Evolutionary conservation across 1,284 basidiomycete species (phyloP), one percentile per base, ranked within the genome.

Genomic region (Leccinum griseonigrum): DNA sequence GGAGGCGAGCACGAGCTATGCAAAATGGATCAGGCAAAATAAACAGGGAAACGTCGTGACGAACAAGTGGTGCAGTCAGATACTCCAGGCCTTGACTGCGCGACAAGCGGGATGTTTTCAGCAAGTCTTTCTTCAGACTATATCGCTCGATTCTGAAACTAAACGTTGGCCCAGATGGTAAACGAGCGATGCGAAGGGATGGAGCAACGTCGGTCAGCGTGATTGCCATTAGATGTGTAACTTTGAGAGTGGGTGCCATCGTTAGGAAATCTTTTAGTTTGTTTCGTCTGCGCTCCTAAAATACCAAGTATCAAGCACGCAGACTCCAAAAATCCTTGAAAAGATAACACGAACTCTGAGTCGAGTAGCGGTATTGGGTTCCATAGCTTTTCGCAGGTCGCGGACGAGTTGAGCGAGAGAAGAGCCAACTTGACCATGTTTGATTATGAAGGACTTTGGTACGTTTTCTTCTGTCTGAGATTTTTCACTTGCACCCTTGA

Each of bases 301-400:
- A 32, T 7, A 31, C 3, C 3, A 11, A 32, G 5, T 5, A 53
- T 61, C 53, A 61, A 46, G 16, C 29, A 51, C 48, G n/a, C 18
- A 22, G 13, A 40, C 46, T 29, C 29, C 55, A 32, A 36, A 53
- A 40, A n/a, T 22, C 1, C n/a, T 1, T 38, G 8, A 48, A 54
- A 66, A 59, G 57, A 57, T 9, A 32, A 53, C 31, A 80, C 86
- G 66, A 68, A 95, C 94, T 78, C 81, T 88, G 18, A 99, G 83
- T 56, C 96, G 84, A 63, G 89, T 90, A 6, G 97, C 97, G 22
- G 97, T 99, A 75, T 98, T 95, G 63, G 97, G 97, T 76, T 99
- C 97, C 93, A 99, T 95, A 64, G 97, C 90, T 75, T 93, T 92
- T 68, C 97, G 83, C 70, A 98, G 81, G 77, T 99, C 97, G 58